A percentile compares a stretch with the other conserved stretches of the same genome.
Conservation (phyloP, 164 flowering plant species). For the Sedum album region DNA sequence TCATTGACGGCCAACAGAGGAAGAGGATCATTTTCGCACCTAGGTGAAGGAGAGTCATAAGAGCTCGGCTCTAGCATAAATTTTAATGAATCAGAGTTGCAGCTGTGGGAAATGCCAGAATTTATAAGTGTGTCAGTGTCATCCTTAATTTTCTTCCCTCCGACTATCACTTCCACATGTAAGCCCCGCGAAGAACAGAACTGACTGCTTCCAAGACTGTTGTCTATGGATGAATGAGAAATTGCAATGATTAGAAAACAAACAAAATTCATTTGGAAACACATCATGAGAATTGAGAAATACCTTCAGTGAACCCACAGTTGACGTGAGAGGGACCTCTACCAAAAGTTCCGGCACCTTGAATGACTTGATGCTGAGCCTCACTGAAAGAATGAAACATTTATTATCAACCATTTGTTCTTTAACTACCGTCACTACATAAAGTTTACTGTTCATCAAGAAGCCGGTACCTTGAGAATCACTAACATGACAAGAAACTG, state of each 20-base stretch:
- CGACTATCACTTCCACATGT: constrained; percentile 62
- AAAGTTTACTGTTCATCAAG: constrained; percentile 15
- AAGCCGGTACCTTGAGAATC: constrained; percentile 10
- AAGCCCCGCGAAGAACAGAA: constrained; percentile 63
- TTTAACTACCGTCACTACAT: not conserved
- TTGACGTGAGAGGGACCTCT: constrained; percentile 80
- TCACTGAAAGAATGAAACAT: constrained; percentile 5
- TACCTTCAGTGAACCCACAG: constrained; percentile 95
- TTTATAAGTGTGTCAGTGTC: constrained; percentile 69
- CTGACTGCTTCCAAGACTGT: constrained; percentile 84
- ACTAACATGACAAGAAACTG: not conserved
- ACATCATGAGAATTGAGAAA: not conserved
- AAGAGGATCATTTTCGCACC: constrained; percentile 30
- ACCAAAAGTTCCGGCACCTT: constrained; percentile 51
- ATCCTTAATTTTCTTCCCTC: constrained; percentile 77
- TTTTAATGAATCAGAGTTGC: constrained; percentile 52
- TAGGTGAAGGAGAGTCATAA: constrained; percentile 23
- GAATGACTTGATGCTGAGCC: not conserved
- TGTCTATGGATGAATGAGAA: constrained; percentile 30
- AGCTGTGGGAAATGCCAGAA: constrained; percentile 55
- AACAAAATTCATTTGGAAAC: not conserved
- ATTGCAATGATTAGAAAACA: not conserved
- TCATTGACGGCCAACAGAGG: constrained; percentile 21
- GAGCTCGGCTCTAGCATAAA: constrained; percentile 66
- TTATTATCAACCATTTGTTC: not conserved